These are phyloP conservation scores for Thelonectria discophora DNA, from an alignment of 2,329 filamentous ascomycete species.

Conservation along the genomic window DNA sequence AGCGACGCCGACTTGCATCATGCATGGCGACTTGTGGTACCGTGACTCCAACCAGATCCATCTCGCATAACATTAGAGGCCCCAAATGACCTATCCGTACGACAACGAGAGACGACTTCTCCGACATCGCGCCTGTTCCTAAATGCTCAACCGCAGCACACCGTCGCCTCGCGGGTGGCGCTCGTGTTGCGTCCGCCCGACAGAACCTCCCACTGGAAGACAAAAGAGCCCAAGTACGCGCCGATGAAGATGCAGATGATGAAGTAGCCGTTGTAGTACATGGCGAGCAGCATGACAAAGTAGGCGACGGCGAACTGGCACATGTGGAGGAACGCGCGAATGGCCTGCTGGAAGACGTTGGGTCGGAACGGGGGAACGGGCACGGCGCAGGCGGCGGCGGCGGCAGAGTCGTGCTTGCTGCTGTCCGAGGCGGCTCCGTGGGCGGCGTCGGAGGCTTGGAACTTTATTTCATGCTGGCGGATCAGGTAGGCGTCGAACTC, in stretches of 20 bases:
- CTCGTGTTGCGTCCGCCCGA: conserved; percentile 43
- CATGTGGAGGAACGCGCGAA: conserved; percentile 74
- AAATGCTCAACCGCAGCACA: conserved; percentile 51
- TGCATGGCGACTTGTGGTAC: background rate
- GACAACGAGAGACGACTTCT: background rate
- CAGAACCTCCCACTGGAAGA: conserved; percentile 75
- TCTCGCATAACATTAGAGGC: background rate
- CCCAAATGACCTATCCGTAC: background rate
- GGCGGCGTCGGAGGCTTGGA: conserved; percentile 30
- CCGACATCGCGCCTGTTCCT: no score
- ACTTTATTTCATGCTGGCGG: conserved; percentile 57
- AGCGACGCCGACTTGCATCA: background rate
- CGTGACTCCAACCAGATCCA: background rate
- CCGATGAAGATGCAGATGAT: conserved; percentile 85
- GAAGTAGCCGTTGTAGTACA: conserved; percentile 74
- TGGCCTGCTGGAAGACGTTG: conserved; percentile 69
- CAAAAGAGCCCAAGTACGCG: conserved; percentile 74
- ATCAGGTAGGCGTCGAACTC: conserved; percentile 77
- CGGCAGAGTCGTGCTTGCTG: conserved; percentile 33
- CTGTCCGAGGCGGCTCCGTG: conserved; percentile 31
- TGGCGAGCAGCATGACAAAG: conserved; percentile 73
- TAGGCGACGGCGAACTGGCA: conserved; percentile 79
- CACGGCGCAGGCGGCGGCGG: conserved; percentile 19
- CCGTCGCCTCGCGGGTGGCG: conserved; percentile 49
- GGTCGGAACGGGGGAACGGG: conserved; percentile 59